Conservation (phyloP, 176 grass and related monocot genomes). For the Guadua angustifolia region DNA sequence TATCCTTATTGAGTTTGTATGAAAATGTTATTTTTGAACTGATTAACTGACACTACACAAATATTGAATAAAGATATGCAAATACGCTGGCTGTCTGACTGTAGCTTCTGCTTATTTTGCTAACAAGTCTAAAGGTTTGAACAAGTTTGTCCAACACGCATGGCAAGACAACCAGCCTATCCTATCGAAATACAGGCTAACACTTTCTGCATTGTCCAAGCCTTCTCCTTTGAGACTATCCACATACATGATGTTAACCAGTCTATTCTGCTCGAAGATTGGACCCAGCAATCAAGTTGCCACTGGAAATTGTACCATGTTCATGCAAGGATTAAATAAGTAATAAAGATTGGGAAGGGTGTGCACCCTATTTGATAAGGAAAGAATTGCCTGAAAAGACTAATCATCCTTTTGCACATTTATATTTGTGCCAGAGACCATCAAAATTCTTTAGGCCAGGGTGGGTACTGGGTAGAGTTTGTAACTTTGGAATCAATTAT, state of each 20-base stretch:
- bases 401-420: neutral
- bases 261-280: neutral
- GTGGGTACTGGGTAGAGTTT: neutral
- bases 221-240: slow-evolving; percentile 19
- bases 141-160: neutral
- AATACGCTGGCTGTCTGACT: slow-evolving; percentile 12
- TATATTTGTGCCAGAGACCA: neutral
- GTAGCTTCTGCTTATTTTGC: slow-evolving; percentile 1
- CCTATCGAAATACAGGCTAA: neutral
- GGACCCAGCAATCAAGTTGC: neutral
- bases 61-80: neutral
- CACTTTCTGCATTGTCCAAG: neutral
- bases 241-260: neutral
- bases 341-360: neutral
- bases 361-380: neutral
- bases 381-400: neutral
- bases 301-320: neutral
- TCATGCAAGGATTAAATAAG: neutral
- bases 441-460: slow-evolving; percentile 3
- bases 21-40: slow-evolving; percentile 18
- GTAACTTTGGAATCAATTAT: neutral
- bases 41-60: neutral
- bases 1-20: neutral
- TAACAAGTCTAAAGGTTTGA: neutral
- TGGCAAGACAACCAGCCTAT: neutral